phyloP scores from a whole-genome alignment of 495 filamentous ascomycete species.

The Recurvomyces mirabilis region DNA sequence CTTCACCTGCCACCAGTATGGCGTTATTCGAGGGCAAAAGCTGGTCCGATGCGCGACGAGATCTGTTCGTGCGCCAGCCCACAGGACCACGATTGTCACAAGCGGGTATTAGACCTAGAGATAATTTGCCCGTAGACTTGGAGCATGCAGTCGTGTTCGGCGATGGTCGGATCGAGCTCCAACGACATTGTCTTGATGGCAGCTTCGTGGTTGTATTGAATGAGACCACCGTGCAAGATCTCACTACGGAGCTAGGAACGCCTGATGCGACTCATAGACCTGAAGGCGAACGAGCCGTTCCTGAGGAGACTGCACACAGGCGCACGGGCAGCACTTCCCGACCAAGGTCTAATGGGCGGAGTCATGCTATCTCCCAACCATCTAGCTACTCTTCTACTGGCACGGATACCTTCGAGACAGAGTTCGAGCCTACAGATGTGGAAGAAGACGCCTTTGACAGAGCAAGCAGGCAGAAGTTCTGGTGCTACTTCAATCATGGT shows the following conservation, averaged over 20 bases:
- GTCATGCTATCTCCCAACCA: constrained; percentile 7
- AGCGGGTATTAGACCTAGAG: constrained; percentile 49
- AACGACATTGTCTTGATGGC: constrained; percentile 43
- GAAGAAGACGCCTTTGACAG: constrained; percentile 39
- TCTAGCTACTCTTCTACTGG: constrained; percentile 43
- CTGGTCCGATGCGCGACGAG: constrained; percentile 69
- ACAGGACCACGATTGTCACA: constrained; percentile 52
- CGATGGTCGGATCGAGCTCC: constrained; percentile 63
- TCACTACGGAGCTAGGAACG: constrained; percentile 79
- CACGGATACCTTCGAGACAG: constrained; percentile 64
- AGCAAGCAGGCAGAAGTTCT: constrained; percentile 68
- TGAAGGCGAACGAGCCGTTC: background rate
- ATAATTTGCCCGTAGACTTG: constrained; percentile 63
- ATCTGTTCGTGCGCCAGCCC: constrained; percentile 61
- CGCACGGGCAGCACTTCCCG: constrained; percentile 22
- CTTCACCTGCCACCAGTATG: constrained; percentile 66
- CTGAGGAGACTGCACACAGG: background rate
- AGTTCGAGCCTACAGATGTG: constrained; percentile 49
- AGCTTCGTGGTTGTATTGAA: constrained; percentile 60
- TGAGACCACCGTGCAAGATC: constrained; percentile 77
- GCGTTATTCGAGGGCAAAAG: constrained; percentile 79
- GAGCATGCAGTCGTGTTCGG: constrained; percentile 65
- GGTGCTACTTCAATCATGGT: constrained; percentile 92
- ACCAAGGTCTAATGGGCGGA: constrained; percentile 39
- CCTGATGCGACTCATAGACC: constrained; percentile 69